Base-by-base conservation (phyloP, 2,329 filamentous ascomycete genomes). In the Fusarium guadeloupense region DNA sequence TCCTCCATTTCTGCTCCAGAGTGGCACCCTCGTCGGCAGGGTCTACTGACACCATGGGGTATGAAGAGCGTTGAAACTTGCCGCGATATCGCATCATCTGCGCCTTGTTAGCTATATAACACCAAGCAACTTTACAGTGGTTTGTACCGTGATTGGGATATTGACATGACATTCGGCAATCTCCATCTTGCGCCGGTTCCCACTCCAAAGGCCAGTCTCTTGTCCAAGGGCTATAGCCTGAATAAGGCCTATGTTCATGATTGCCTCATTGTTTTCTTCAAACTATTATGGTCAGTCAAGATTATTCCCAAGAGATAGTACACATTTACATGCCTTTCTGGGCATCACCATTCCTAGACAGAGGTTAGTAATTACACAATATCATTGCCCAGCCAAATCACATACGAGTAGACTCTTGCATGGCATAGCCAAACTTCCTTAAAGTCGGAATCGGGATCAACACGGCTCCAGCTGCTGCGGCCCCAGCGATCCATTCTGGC, bases 1-100 rank as follows among this genome's bases (percentile, higher is more conserved):
- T 74, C 50, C 76, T 79, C 89, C 89, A 92, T 66, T 90, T 91
- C 4, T 78, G 75, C 53, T 89, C 82, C 1, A 92, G 74, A 3
- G 75, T 75, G 16, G 83, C 72, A 2, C 83, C 85, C 19, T 83
- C 77, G 50, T 90, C 88, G 1, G 81, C 79, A 1, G 79, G 68
- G n/a, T 75, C 69, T 2, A 86, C 81, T 0, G 76, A 70, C 13
- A 89, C 79, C 3, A 76, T 71, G 3, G 81, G 78, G 68, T 85
- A 88, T 4, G 77, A 77, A 13, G 81, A 82, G 19, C 82, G 77
- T 52, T 85, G 81, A 67, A 89, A 89, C 45, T 83, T 81, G 17
- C 85, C 82, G n/a, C 78, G 76, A 60, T 82, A 82, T 21, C 82
- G 77, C 77, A 84, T 82, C 80, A 84, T 83, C 79, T 81, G 55